phyloP scores from a whole-genome alignment of 176 grass and related monocot genomes.

The Juncus inflexus region DNA sequence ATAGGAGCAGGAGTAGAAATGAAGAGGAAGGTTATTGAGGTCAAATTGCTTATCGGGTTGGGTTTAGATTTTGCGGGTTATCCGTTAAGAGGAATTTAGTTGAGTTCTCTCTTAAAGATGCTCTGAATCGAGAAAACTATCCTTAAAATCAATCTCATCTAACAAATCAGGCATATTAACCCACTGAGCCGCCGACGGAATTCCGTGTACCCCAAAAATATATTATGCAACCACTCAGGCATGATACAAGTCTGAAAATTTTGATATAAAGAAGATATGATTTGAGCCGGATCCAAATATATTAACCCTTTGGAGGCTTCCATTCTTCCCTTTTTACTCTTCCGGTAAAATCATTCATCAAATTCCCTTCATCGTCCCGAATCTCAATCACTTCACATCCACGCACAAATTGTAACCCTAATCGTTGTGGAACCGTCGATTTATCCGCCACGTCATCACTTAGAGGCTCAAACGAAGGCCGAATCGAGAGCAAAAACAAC shows the following conservation, averaged over 20 bases:
- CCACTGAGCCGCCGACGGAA: conserved; percentile 92
- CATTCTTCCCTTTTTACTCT: conserved; percentile 95
- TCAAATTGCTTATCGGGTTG: too few relatives aligned
- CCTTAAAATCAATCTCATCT: conserved; percentile 91
- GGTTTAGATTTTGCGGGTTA: too few relatives aligned
- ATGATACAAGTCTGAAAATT: conserved; percentile 81
- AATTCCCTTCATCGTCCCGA: conserved; percentile 77
- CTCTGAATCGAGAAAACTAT: conserved; percentile 83
- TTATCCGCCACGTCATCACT: conserved; percentile 77
- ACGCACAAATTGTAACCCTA: conserved; percentile 92
- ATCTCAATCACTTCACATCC: conserved; percentile 95
- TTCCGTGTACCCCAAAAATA: conserved; percentile 97
- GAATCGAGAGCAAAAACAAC: conserved; percentile 88
- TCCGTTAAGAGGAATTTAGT: too few relatives aligned
- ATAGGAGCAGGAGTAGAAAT: too few relatives aligned
- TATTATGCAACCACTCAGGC: conserved; percentile 98
- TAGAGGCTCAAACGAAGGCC: conserved; percentile 93
- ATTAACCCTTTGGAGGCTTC: conserved; percentile 91
- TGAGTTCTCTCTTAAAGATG: too few relatives aligned
- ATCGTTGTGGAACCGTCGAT: conserved; percentile 84
- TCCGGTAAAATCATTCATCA: conserved; percentile 99
- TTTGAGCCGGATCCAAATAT: conserved; percentile 91
- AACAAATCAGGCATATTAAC: conserved; percentile 85
- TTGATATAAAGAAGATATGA: conserved; percentile 81
- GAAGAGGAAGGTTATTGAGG: too few relatives aligned